These are phyloP conservation scores for Backusella tarrabulga DNA, from an alignment of 192 early-diverging fungal species.

Conservation along the genomic window DNA sequence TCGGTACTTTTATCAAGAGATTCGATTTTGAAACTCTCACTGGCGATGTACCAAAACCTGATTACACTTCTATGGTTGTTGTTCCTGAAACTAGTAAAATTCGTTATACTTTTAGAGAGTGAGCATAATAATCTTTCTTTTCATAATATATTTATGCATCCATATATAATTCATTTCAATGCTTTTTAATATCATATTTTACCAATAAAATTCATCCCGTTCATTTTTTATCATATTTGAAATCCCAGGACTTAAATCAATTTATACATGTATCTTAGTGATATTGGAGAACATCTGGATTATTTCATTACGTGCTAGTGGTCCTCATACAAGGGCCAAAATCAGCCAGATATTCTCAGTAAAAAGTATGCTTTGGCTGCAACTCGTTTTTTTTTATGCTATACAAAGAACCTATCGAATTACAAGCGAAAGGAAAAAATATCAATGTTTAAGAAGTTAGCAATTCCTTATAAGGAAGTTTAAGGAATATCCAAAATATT, in stretches of 20 bases:
- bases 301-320: no score
- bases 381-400: no score
- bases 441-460: no score
- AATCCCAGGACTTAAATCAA: not conserved
- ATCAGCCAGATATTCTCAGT: no score
- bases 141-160: not conserved
- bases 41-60: constrained; percentile 72
- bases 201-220: not conserved
- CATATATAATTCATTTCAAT: constrained; percentile 1
- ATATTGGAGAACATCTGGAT: no score
- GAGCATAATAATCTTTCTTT: not conserved
- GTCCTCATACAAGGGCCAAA: no score
- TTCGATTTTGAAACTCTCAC: constrained; percentile 65
- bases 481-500: no score
- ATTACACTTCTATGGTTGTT: constrained; percentile 91
- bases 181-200: not conserved
- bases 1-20: constrained; percentile 77
- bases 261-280: no score
- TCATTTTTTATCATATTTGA: not conserved
- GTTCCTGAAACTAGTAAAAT: constrained; percentile 68
- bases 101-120: constrained; percentile 44
- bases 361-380: no score
- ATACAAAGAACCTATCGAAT: no score
- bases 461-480: no score
- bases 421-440: no score